phyloP scores from a whole-genome alignment of 176 grass and related monocot genomes.

The Oryza punctata region DNA sequence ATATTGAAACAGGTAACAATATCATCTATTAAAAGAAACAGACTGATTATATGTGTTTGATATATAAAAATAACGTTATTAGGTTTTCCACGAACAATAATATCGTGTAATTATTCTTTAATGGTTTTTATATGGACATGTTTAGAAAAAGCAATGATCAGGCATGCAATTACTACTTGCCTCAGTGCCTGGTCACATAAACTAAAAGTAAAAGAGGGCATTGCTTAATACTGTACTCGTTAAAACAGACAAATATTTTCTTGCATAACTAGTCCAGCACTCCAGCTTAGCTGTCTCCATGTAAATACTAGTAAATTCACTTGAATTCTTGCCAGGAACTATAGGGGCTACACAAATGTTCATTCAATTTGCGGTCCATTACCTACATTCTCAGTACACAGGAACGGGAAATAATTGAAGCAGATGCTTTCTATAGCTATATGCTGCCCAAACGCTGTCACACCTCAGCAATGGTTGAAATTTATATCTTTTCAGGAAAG shows the following conservation, averaged over 20 bases:
- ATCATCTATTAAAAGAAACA: no score
- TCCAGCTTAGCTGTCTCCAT: not conserved
- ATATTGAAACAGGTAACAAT: no score
- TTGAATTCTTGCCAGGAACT: not conserved
- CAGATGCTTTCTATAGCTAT: not conserved
- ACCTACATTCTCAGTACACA: not conserved
- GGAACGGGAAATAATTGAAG: not conserved
- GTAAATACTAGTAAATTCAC: not conserved
- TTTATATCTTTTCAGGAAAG: not conserved
- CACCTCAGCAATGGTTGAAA: not conserved
- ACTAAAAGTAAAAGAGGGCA: no score
- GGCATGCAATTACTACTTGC: no score
- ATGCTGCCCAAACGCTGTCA: not conserved
- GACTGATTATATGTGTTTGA: no score
- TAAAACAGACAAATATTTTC: not conserved
- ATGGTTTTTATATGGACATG: no score
- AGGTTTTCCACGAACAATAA: no score
- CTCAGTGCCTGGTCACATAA: not conserved
- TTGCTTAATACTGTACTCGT: no score
- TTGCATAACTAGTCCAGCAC: not conserved
- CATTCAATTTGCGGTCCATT: slow-evolving; percentile 3
- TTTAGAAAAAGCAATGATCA: no score
- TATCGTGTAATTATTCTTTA: no score
- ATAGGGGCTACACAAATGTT: not conserved
- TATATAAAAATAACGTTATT: no score